Evolutionary conservation across 768 basidiomycete genomes (phyloP).

Genomic region (Lanmaoa pseudosensibilis): DNA sequence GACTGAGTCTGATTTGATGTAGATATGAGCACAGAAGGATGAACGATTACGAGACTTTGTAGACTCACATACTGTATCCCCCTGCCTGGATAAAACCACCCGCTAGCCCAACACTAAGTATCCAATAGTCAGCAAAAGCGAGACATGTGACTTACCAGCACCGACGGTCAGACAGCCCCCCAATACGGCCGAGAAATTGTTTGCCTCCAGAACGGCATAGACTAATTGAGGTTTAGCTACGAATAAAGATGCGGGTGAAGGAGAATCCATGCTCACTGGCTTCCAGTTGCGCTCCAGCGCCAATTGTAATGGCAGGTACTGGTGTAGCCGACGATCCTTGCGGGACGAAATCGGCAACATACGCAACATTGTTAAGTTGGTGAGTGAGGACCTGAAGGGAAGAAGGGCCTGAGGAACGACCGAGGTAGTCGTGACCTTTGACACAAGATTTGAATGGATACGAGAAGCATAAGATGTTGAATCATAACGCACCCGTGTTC

Average conservation of each 20-base stretch:
- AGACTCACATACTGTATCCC: constrained; percentile 39
- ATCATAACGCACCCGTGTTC: constrained; percentile 15
- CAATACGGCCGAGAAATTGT: constrained; percentile 15
- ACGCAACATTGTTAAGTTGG: constrained; percentile 6
- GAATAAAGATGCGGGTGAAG: neutral
- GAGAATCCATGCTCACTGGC: constrained; percentile 2
- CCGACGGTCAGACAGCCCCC: constrained; percentile 22
- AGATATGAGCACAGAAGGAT: neutral
- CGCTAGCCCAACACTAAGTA: neutral
- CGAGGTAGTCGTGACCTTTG: constrained; percentile 16
- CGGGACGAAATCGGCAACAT: constrained; percentile 15
- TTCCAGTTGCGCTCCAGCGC: constrained; percentile 15
- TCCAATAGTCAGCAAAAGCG: too few species aligned
- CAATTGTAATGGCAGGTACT: constrained; percentile 12
- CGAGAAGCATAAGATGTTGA: too few species aligned
- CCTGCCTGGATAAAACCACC: constrained; percentile 52
- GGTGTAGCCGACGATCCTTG: constrained; percentile 15
- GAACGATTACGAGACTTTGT: neutral
- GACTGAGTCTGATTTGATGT: constrained; percentile 1
- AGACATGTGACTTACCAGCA: constrained; percentile 1
- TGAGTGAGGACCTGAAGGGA: constrained; percentile 22
- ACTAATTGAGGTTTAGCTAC: neutral
- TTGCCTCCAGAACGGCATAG: constrained; percentile 7
- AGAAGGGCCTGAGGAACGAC: constrained; percentile 18
- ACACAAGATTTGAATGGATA: neutral